These are phyloP conservation scores for Schizopora paradoxa DNA, from an alignment of 1,284 basidiomycete genomes.

Conservation along the genomic window DNA sequence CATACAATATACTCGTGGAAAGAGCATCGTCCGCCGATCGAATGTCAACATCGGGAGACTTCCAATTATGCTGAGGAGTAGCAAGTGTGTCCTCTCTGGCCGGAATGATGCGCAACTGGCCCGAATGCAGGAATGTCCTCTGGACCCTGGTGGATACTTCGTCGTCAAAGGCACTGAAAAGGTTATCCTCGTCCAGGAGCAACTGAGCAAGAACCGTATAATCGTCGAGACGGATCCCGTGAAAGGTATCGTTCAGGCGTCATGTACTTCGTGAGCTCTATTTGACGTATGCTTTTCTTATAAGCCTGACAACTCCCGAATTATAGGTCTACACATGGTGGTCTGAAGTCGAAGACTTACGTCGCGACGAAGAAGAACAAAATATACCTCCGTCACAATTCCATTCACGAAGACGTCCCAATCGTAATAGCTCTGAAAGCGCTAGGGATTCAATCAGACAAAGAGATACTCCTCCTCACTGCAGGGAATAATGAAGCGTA, in stretches of 20 bases:
- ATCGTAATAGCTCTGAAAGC: constrained; percentile 97
- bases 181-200: constrained; percentile 98
- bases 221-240: constrained; percentile 93
- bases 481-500: constrained; percentile 92
- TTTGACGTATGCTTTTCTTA: constrained; percentile 1
- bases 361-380: constrained; percentile 92
- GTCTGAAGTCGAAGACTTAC: constrained; percentile 98
- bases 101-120: constrained; percentile 80
- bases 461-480: constrained; percentile 93
- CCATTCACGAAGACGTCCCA: constrained; percentile 95
- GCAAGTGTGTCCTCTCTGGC: constrained; percentile 86
- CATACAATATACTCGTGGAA: constrained; percentile 93
- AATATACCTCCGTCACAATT: constrained; percentile 98
- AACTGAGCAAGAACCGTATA: constrained; percentile 98
- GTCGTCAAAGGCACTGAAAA: constrained; percentile 99
- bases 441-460: constrained; percentile 94
- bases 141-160: constrained; percentile 99
- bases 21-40: constrained; percentile 77
- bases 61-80: constrained; percentile 96
- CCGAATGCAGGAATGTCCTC: constrained; percentile 91
- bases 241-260: constrained; percentile 92
- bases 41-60: constrained; percentile 90
- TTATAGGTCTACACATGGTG: constrained; percentile 86
- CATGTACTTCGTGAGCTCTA: constrained; percentile 94
- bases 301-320: constrained; percentile 11